phyloP scores from a whole-genome alignment of 306 rosid species.

The Notholithocarpus densiflorus region DNA sequence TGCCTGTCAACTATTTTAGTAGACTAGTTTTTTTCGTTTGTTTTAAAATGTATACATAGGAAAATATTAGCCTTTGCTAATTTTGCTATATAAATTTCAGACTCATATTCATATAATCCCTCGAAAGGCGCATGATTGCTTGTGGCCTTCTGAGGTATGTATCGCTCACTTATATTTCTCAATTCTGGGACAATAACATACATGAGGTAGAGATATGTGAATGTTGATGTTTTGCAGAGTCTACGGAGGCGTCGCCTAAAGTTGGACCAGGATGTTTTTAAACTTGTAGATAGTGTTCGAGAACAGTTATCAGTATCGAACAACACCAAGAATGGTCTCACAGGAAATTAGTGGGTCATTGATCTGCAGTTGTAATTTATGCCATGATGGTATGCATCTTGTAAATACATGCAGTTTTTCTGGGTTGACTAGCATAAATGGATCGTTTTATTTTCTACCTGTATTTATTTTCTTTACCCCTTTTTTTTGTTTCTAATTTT shows the following conservation, averaged over 20 bases:
- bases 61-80: slow-evolving; percentile 24
- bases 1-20: background rate
- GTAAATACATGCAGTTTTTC: background rate
- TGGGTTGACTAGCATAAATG: background rate
- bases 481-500: background rate
- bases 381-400: background rate
- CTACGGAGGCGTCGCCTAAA: slow-evolving; percentile 64
- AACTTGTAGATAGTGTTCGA: slow-evolving; percentile 60
- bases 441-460: background rate
- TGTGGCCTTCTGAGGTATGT: slow-evolving; percentile 93
- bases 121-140: slow-evolving; percentile 71
- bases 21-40: background rate
- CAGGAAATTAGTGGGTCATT: slow-evolving; percentile 43
- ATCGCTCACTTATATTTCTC: slow-evolving; percentile 1
- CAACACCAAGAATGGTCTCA: slow-evolving; percentile 33
- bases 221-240: slow-evolving; percentile 40
- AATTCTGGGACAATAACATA: slow-evolving; percentile 3
- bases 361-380: slow-evolving; percentile 15
- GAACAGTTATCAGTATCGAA: slow-evolving; percentile 47
- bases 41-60: background rate
- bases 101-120: slow-evolving; percentile 96
- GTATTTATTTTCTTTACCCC: background rate
- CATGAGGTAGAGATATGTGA: background rate
- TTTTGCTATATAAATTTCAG: slow-evolving; percentile 46
- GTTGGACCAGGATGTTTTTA: slow-evolving; percentile 55